Evolutionary conservation across 768 basidiomycete species (phyloP).

Genomic region (Baorangia bicolor): DNA sequence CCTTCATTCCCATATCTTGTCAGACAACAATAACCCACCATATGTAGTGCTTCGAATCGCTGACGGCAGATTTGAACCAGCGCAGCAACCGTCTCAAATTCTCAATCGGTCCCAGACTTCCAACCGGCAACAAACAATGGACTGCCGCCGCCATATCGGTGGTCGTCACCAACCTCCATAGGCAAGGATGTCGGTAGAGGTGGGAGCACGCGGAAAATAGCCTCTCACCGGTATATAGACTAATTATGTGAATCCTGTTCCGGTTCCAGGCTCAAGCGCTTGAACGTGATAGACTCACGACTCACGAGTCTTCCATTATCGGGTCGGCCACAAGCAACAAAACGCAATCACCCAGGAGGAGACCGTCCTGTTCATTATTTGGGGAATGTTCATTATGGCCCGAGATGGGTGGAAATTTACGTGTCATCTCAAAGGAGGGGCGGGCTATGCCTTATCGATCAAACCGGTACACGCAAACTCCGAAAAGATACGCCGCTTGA

Average conservation of each 20-base stretch:
- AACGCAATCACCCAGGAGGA: neutral
- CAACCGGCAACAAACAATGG: slow-evolving; percentile 4
- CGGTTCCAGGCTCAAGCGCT: neutral
- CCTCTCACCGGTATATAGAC: neutral
- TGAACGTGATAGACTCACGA: neutral
- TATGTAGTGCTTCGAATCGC: slow-evolving; percentile 8
- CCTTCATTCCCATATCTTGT: slow-evolving; percentile 22
- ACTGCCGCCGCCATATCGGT: neutral
- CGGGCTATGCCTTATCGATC: slow-evolving; percentile 13
- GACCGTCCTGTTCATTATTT: neutral
- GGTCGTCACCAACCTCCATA: neutral
- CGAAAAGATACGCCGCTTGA: neutral
- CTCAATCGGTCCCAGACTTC: slow-evolving; percentile 1
- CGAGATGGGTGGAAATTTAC: slow-evolving; percentile 19
- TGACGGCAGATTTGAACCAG: slow-evolving; percentile 15
- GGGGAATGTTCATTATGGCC: neutral
- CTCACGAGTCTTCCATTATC: neutral
- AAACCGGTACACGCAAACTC: slow-evolving; percentile 5
- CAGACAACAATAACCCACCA: slow-evolving; percentile 16
- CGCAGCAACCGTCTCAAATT: slow-evolving; percentile 13
- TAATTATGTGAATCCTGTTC: neutral
- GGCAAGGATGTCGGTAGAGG: neutral
- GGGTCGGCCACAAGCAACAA: neutral
- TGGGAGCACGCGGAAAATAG: neutral
- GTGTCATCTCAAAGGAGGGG: slow-evolving; percentile 9